Percentiles rank a stretch among this genome's conserved stretches.
Evolutionary conservation across 2,329 filamentous ascomycete species (phyloP).

Genomic region (Lasiodiplodia citricola): DNA sequence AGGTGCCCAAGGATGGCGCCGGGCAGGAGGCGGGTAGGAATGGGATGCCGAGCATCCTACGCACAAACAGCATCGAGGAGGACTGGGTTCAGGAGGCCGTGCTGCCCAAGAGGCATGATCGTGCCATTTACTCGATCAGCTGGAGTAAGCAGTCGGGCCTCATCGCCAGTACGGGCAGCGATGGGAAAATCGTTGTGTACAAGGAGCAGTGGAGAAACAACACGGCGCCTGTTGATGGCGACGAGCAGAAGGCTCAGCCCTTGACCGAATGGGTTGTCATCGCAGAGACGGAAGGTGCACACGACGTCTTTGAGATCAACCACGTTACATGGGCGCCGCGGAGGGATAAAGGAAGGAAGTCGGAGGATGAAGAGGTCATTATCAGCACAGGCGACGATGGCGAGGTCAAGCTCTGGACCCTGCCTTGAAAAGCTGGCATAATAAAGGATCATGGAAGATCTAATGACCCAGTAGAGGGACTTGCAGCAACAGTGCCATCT

Average conservation of each 20-base stretch:
- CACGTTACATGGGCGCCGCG: constrained; percentile 86
- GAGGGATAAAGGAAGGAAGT: constrained; percentile 68
- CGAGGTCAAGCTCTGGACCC: constrained; percentile 77
- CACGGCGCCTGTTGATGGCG: constrained; percentile 29
- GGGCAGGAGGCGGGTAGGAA: constrained; percentile 54
- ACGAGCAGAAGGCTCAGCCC: constrained; percentile 30
- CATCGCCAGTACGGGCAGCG: constrained; percentile 87
- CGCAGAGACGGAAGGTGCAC: constrained; percentile 72
- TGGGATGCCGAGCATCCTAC: constrained; percentile 88
- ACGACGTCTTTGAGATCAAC: constrained; percentile 94
- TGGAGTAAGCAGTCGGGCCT: constrained; percentile 82
- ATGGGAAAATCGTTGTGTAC: constrained; percentile 82
- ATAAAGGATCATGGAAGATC: background rate
- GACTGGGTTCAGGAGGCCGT: constrained; percentile 79
- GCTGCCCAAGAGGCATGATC: constrained; percentile 76
- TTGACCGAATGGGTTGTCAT: constrained; percentile 72
- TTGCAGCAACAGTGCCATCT: background rate
- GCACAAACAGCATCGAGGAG: constrained; percentile 73
- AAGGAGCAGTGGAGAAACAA: constrained; percentile 60
- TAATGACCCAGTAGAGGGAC: background rate
- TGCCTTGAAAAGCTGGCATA: background rate
- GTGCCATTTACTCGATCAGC: constrained; percentile 81
- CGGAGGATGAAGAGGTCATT: constrained; percentile 78
- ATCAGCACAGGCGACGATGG: constrained; percentile 94
- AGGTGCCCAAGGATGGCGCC: constrained; percentile 62